A percentile compares a stretch with the other conserved stretches of the same genome.
Conservation (phyloP, 2,329 filamentous ascomycete genomes). For the Cladosporium sp. region DNA sequence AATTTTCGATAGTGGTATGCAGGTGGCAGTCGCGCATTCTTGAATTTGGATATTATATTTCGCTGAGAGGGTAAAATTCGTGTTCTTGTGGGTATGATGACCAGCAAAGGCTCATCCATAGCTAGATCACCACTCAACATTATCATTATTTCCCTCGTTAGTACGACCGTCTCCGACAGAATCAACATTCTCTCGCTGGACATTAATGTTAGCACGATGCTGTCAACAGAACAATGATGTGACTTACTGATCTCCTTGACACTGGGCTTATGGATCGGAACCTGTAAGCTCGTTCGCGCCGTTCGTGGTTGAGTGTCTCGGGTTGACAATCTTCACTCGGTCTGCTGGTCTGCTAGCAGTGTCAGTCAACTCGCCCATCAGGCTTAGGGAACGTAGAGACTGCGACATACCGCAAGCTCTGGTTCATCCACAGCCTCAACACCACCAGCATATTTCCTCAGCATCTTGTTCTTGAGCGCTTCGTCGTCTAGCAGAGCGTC, state of each 20-base stretch:
- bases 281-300: background rate
- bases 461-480: constrained; percentile 13
- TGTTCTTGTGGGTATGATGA: background rate
- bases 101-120: background rate
- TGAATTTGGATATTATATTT: background rate
- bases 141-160: background rate
- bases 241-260: background rate
- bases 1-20: background rate
- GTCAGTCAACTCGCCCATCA: background rate
- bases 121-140: background rate
- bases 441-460: constrained; percentile 3
- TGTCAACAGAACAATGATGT: background rate
- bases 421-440: background rate
- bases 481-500: constrained; percentile 9
- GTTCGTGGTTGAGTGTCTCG: background rate
- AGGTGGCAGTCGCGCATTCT: background rate
- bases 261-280: background rate
- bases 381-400: background rate
- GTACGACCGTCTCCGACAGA: background rate
- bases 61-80: background rate
- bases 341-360: background rate
- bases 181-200: background rate
- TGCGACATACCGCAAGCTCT: background rate
- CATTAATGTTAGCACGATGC: background rate
- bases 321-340: background rate